phyloP scores from a whole-genome alignment of 495 filamentous ascomycete species.

The Hamigera avellanea region DNA sequence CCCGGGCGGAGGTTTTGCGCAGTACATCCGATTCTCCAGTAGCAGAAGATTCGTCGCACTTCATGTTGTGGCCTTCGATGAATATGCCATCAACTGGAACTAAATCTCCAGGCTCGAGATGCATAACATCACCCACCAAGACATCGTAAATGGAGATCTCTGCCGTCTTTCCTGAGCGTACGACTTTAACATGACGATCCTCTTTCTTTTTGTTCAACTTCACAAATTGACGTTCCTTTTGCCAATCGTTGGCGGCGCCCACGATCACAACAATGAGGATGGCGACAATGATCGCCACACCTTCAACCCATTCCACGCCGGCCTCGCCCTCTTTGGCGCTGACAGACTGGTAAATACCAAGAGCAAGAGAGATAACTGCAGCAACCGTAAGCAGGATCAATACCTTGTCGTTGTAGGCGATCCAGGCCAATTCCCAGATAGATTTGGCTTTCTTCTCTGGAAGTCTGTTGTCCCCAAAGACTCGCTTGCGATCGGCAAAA shows the following conservation, averaged over 20 bases:
- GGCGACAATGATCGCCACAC: conserved; percentile 60
- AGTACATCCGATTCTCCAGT: conserved; percentile 80
- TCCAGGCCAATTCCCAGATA: conserved; percentile 66
- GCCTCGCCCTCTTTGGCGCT: conserved; percentile 36
- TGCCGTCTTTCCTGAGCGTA: conserved; percentile 61
- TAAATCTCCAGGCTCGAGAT: conserved; percentile 80
- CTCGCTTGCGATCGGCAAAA: conserved; percentile 52
- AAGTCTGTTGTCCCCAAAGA: conserved; percentile 59
- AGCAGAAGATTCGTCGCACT: conserved; percentile 73
- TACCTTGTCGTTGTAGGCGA: conserved; percentile 76
- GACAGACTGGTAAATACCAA: conserved; percentile 62
- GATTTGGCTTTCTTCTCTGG: conserved; percentile 62
- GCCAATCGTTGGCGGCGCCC: conserved; percentile 59
- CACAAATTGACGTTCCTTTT: conserved; percentile 61
- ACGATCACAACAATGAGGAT: conserved; percentile 59
- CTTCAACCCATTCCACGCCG: conserved; percentile 65
- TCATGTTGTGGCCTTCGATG: conserved; percentile 62
- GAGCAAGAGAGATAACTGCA: conserved; percentile 69
- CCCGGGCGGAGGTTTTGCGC: conserved; percentile 58
- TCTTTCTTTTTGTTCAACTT: conserved; percentile 64
- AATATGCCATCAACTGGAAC: conserved; percentile 71
- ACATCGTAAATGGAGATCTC: conserved; percentile 76
- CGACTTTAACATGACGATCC: conserved; percentile 58
- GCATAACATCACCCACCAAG: conserved; percentile 73
- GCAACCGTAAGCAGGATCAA: conserved; percentile 68